Evolutionary conservation across 768 basidiomycete species (phyloP).

Genomic region (Serendipita sp.): DNA sequence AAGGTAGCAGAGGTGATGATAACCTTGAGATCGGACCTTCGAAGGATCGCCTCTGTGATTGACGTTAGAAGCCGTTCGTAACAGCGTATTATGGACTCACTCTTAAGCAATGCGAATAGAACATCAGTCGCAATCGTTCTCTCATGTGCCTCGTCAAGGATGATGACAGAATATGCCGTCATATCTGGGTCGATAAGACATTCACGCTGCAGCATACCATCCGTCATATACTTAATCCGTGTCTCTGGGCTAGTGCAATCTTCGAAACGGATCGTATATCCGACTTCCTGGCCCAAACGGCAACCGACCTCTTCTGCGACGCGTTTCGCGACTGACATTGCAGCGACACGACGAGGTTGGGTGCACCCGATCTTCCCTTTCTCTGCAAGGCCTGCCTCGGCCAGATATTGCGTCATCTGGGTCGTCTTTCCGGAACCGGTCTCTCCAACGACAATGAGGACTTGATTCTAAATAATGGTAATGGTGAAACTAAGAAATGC

Average conservation of each 20-base stretch:
- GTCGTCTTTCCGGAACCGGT: conserved; percentile 99
- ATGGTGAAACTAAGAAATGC: conserved; percentile 12
- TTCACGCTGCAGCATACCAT: conserved; percentile 97
- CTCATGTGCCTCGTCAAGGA: conserved; percentile 98
- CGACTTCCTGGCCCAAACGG: conserved; percentile 91
- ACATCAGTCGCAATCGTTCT: conserved; percentile 98
- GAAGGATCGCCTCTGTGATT: conserved; percentile 73
- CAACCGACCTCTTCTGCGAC: conserved; percentile 98
- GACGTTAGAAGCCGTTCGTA: conserved; percentile 20
- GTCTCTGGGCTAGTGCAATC: conserved; percentile 98
- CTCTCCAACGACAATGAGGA: conserved; percentile 95
- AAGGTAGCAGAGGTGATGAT: conserved; percentile 97
- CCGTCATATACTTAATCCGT: conserved; percentile 99
- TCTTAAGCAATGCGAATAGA: conserved; percentile 87
- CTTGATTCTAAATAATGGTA: conserved; percentile 53
- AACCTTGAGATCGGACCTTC: conserved; percentile 87
- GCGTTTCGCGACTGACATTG: conserved; percentile 51
- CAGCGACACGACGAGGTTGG: too few species aligned
- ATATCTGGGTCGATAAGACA: conserved; percentile 90
- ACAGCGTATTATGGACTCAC: conserved; percentile 20
- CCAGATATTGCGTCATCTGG: conserved; percentile 97
- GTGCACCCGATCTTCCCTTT: conserved; percentile 73
- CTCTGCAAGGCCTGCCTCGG: conserved; percentile 87
- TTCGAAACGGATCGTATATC: conserved; percentile 98
- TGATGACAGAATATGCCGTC: conserved; percentile 83